Base-by-base conservation (phyloP, 2,329 filamentous ascomycete species). In the Aspergillus versicolor region DNA sequence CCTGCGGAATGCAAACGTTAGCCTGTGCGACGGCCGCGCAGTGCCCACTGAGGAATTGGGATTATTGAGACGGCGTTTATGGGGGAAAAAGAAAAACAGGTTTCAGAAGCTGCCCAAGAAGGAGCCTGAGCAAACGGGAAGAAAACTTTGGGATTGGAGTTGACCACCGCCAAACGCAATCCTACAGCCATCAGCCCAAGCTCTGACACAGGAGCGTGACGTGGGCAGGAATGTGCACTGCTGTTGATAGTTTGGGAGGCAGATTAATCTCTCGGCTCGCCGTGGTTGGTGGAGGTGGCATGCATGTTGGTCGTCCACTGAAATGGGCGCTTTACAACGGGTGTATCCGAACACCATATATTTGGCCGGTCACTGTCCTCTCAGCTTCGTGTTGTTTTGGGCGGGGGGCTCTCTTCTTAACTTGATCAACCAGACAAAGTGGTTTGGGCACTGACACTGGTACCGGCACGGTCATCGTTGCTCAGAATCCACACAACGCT, bases 1-100 rank as follows among this genome's bases (percentile, higher is more conserved):
- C 59, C 57, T 49, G 40, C 48, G 43, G 24, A 48, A 27, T 30
- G n/a, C 42, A 44, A 17, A 22, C 52, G 13, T 46, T 50, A 21
- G 41, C 37, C 46, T 32, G 34, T 42, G 34, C 40, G 27, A 41
- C 42, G 37, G 48, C 49, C 47, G 43, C 22, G 17, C 32, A 22
- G 19, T 50, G 54, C 27, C 44, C 44, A 47, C 44, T 34, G 34
- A n/a, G 12, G 13, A n/a, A 34, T 3, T 21, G 17, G n/a, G 11
- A 21, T 48, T 1, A 19, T 48, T n/a, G 8, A 47, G 24, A 9
- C 44, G 11, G 42, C 11, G 6, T 22, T 24, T 15, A 46, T 30
- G 24, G 19, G 51, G 19, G n/a, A 27, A 53, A 58, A 54, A 48
- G 43, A 48, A 50, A 44, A 44, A 21, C 17, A 24, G 13, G 32